Percentiles rank a stretch among this genome's conserved stretches.
These are phyloP conservation scores for Diaporthe sp. DNA, from an alignment of 2,329 filamentous ascomycete species.

Conservation along the genomic window DNA sequence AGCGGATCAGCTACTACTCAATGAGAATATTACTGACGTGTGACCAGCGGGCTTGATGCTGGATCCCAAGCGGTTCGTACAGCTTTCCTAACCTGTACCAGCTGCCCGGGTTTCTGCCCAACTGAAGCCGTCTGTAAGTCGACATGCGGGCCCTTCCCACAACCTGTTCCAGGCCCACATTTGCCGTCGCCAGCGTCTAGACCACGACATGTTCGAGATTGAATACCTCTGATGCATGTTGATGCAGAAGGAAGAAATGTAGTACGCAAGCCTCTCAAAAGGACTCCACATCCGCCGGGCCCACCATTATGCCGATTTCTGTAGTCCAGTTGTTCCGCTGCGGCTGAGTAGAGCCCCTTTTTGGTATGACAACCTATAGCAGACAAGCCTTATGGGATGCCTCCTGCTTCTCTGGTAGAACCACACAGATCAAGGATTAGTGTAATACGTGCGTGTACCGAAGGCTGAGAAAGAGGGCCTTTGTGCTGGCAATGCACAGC, in stretches of 20 bases:
- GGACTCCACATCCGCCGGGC: constrained; percentile 14
- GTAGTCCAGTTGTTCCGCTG: not conserved
- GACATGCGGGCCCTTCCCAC: not conserved
- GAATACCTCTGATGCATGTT: not conserved
- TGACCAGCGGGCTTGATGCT: not conserved
- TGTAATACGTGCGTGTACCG: not conserved
- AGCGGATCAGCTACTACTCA: not conserved
- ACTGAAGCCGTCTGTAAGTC: not conserved
- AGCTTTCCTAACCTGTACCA: not conserved
- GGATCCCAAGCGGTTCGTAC: not conserved
- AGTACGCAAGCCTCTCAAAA: constrained; percentile 16
- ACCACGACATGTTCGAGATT: constrained; percentile 12
- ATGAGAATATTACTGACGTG: not conserved
- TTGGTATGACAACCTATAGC: constrained; percentile 3
- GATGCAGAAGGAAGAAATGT: not conserved
- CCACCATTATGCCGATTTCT: constrained; percentile 15
- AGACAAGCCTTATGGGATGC: not conserved
- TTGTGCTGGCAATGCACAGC: not conserved
- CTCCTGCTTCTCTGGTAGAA: not conserved
- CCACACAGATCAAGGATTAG: too few species aligned
- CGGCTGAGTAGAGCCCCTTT: constrained; percentile 17
- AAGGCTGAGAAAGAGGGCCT: not conserved
- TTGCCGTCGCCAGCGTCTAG: constrained; percentile 1
- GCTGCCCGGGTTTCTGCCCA: not conserved
- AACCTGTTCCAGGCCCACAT: not conserved